Evolutionary conservation across 2,329 filamentous ascomycete species (phyloP).

Genomic region (Exophiala calicioides): DNA sequence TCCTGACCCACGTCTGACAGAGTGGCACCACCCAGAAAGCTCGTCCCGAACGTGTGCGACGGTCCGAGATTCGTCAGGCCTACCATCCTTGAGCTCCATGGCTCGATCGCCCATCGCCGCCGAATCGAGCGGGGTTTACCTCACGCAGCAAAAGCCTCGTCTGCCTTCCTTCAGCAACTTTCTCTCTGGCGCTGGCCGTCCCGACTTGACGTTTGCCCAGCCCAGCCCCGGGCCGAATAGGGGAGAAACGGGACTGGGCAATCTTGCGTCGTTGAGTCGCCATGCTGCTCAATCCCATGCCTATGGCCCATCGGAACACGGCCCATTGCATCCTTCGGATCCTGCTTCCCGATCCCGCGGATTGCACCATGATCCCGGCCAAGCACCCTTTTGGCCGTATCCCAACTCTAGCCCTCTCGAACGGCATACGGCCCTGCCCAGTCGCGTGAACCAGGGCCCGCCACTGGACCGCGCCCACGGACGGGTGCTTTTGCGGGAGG

Average conservation of each 20-base stretch:
- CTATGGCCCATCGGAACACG: conserved; percentile 6
- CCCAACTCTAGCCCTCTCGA: conserved; percentile 2
- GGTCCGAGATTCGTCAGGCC: conserved; percentile 4
- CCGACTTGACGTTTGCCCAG: conserved; percentile 13
- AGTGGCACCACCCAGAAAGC: conserved; percentile 17
- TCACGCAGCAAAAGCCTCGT: conserved; percentile 18
- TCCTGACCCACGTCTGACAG: conserved; percentile 12
- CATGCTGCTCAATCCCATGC: conserved; percentile 5
- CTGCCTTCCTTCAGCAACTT: conserved; percentile 30
- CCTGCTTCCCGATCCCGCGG: background rate
- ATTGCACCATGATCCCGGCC: conserved; percentile 6
- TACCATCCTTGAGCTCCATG: conserved; percentile 13
- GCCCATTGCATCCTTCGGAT: conserved; percentile 4
- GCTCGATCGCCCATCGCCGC: conserved; percentile 13
- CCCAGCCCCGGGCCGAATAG: conserved; percentile 4
- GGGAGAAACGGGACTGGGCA: conserved; percentile 9
- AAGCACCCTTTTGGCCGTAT: conserved; percentile 11
- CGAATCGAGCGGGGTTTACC: conserved; percentile 3
- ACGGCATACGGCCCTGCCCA: conserved; percentile 1
- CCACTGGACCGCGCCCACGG: conserved; percentile 8
- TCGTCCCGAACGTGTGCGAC: conserved; percentile 12
- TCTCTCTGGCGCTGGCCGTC: conserved; percentile 19
- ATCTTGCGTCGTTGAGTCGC: conserved; percentile 6
- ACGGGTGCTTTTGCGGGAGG: conserved; percentile 41
- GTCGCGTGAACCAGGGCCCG: conserved; percentile 31